A percentile compares a stretch with the other conserved stretches of the same genome.
phyloP scores from a whole-genome alignment of 1,284 basidiomycete species.

The Cryptococcus amylolentus region DNA sequence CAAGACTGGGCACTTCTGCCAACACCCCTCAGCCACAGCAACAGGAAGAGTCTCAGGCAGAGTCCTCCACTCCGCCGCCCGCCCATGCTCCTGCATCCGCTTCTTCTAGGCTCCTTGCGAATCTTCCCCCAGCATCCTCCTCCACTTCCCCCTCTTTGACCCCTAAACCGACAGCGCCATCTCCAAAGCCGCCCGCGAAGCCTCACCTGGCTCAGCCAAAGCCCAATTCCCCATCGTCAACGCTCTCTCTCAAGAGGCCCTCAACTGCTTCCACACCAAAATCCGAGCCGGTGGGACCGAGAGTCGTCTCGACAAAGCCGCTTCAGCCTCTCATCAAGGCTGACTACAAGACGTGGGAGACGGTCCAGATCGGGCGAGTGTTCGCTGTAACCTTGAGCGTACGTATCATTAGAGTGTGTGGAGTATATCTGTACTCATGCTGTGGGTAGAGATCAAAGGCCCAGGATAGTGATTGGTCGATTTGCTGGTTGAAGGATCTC shows the following conservation, averaged over 20 bases:
- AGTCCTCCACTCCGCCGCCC: constrained; percentile 6
- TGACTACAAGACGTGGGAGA: constrained; percentile 69
- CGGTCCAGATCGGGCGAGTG: constrained; percentile 62
- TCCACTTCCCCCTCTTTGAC: background rate
- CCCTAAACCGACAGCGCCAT: background rate
- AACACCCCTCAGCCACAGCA: constrained; percentile 19
- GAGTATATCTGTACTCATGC: constrained; percentile 1
- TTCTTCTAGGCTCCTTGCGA: constrained; percentile 22
- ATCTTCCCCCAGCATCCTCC: constrained; percentile 5
- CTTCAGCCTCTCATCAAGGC: constrained; percentile 1
- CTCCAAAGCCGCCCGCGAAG: constrained; percentile 1
- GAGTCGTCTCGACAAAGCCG: constrained; percentile 10
- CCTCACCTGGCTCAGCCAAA: background rate
- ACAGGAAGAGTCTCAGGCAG: background rate
- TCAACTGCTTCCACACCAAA: constrained; percentile 20
- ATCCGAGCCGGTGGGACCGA: constrained; percentile 15
- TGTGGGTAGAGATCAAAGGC: constrained; percentile 63
- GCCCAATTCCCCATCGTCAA: background rate
- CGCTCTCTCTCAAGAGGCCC: constrained; percentile 11
- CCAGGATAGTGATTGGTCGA: constrained; percentile 63
- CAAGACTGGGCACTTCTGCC: constrained; percentile 61
- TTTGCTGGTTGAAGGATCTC: constrained; percentile 79
- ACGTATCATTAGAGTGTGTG: constrained; percentile 27
- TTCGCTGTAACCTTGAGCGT: constrained; percentile 79
- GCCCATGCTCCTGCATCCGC: constrained; percentile 36